Evolutionary conservation across 495 filamentous ascomycete species (phyloP), one percentile per base, ranked within the genome.

Genomic region (Hamigera avellanea): DNA sequence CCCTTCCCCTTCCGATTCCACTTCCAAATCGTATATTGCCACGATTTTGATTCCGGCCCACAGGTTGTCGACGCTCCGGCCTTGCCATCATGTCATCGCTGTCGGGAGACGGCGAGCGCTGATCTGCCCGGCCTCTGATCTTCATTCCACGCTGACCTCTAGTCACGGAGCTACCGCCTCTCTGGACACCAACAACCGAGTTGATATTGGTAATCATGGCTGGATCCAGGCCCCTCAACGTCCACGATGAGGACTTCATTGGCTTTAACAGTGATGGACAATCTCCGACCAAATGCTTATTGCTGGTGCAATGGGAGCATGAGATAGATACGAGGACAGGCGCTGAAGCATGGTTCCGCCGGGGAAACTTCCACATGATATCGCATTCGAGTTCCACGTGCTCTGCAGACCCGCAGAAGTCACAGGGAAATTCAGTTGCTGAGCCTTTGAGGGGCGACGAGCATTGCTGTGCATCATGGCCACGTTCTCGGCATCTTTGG

Each of bases 281-380:
- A 28, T 72, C 63, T 10, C 68, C 69, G 2, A 65, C 48, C 1
- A 73, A 47, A 46, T 73, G 69, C 19, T 46, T 57, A 19, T 43
- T 43, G 41, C 59, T 67, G 26, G 55, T 50, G 44, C 69, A 73
- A 37, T 65, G 55, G 27, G 66, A 56, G 42, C 69, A 73, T n/a
- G 57, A 69, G 21, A 71, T 50, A 5, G 61, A 65, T 7, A 68
- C 59, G 2, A 47, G 40, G 29, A 63, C 44, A 8, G 52, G 45
- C 10, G 40, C 39, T 15, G 49, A 48, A 8, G 46, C 36, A 15
- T 40, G 29, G n/a, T 48, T 47, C 26, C 36, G 45, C 6, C 19
- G 50, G 13, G 45, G 60, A 14, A 53, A 41, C 42, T 52, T 63
- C 64, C 65, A 70, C 26, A 59, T 33, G 19, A 48, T 42, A 31